A percentile compares a stretch with the other conserved stretches of the same genome.
phyloP scores from a whole-genome alignment of 768 basidiomycete species.

The Boletus sp. region DNA sequence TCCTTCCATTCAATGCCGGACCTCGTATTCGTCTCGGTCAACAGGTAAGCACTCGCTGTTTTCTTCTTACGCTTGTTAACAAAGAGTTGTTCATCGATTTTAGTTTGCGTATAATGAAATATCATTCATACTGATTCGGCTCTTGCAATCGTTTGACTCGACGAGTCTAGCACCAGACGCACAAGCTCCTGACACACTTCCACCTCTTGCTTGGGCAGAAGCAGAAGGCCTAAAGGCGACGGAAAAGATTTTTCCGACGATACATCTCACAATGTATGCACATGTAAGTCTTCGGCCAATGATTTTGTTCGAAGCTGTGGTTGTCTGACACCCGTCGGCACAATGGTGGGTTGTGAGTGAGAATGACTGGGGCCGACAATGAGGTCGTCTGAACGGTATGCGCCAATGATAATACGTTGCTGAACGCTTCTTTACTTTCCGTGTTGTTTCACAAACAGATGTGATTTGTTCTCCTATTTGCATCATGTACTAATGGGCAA shows the following conservation, averaged over 20 bases:
- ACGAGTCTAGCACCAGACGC: constrained; percentile 48
- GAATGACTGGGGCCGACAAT: constrained; percentile 27
- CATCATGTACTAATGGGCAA: too few relatives aligned
- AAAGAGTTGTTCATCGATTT: not conserved
- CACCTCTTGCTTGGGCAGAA: constrained; percentile 47
- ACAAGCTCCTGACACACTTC: constrained; percentile 43
- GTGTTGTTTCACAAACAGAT: too few relatives aligned
- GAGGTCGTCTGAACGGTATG: constrained; percentile 1
- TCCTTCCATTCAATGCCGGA: constrained; percentile 61
- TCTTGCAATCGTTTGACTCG: constrained; percentile 57
- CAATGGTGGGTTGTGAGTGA: constrained; percentile 59
- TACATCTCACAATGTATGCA: constrained; percentile 54
- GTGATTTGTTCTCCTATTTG: not conserved
- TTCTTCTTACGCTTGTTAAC: not conserved
- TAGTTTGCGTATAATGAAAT: constrained; percentile 59
- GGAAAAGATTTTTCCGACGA: constrained; percentile 52
- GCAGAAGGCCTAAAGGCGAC: constrained; percentile 45
- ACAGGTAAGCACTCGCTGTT: constrained; percentile 37
- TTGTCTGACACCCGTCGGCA: not conserved
- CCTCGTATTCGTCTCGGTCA: constrained; percentile 62
- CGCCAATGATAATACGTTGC: not conserved
- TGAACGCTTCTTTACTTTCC: not conserved
- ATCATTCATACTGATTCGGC: constrained; percentile 61
- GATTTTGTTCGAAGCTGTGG: not conserved
- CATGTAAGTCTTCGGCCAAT: constrained; percentile 31